Base-by-base conservation (phyloP, 768 basidiomycete species). In the Leucocoprinus birnbaumii region DNA sequence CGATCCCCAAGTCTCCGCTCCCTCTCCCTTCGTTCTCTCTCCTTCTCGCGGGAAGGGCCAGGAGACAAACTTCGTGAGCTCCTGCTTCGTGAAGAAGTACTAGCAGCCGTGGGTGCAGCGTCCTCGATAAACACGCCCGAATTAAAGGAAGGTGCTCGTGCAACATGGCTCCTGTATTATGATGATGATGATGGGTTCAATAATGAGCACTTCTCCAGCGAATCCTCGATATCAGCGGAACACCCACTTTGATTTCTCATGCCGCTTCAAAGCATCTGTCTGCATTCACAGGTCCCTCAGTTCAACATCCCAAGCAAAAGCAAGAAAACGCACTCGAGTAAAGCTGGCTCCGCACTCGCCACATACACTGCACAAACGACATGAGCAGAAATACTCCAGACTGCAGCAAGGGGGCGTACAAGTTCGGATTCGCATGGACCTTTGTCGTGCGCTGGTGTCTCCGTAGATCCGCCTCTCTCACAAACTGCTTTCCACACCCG, bases 281-380 rank as follows among this genome's bases (percentile, higher is more conserved):
- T 91, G 59, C 45, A 43, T 21, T 51, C 34, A 61, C 45, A 57
- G 48, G n/a, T n/a, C n/a, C 42, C 51, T 69, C 48, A 63, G 59
- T 50, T 59, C 55, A 53, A 21, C 42, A 19, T 31, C 19, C 31
- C 5, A 44, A 56, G 43, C 27, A 53, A 38, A 21, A 55, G 19
- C 44, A 48, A 60, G 43, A 34, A 41, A 38, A 80, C 82, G 65
- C 67, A 89, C 89, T 69, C 89, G 76, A 43, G 89, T 90, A 63
- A 91, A 91, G 35, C 82, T 83, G 38, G 89, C 86, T 62, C 89
- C 87, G 59, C 89, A 91, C 64, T 90, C 87, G 2, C 87, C 87
- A 68, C 89, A 91, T 41, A 82, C 72, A 68, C 88, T 89, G 62
- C 42, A 37, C 19, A 31, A 11, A 31, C 31, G 31, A 3, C 38